Evolutionary conservation across 164 flowering plant species (phyloP), one percentile per base, ranked within the genome.

Genomic region (Pachysandra terminalis): DNA sequence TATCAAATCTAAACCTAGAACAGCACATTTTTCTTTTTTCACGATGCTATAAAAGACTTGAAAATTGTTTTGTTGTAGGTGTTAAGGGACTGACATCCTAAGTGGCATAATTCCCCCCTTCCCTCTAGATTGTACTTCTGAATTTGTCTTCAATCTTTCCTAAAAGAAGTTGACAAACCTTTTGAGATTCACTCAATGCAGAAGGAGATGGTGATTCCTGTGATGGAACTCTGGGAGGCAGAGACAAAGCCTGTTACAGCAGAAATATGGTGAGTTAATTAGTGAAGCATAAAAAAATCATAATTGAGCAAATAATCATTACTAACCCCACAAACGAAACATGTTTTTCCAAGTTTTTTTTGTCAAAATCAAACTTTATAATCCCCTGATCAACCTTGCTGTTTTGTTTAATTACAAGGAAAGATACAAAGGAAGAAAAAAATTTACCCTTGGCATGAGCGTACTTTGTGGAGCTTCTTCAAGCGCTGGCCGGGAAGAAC

Each of bases 161-260:
- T 5, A 21, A 56, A 17, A 41, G 2, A 58, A 56, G 23, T 15
- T 25, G 19, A 28, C 76, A 23, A 68, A 87, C 88, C 90, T 81
- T 76, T 32, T 59, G 73, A 73, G 85, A 68, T 71, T 70, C 83
- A 67, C 27, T 66, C 15, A 84, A 73, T 63, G 73, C 56, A 53
- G 91, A 79, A 17, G 93, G 86, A 40, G 90, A 81, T 21, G 80
- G 76, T 45, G 81, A 74, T 71, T 82, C 91, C 23, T 67, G 60
- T 8, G 73, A 64, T 35, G 59, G 51, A 58, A 45, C 67, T 41
- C 68, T 56, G 19, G 81, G 51, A 55, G 88, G 85, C 76, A 81
- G 74, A 26, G 89, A 84, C 45, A 19, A 69, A 53, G 80, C 57
- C 90, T 87, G 86, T 71, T 49, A 61, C 51, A 56, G 41, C 67